phyloP scores from a whole-genome alignment of 1,284 basidiomycete species.

The Rhizoctonia solani region DNA sequence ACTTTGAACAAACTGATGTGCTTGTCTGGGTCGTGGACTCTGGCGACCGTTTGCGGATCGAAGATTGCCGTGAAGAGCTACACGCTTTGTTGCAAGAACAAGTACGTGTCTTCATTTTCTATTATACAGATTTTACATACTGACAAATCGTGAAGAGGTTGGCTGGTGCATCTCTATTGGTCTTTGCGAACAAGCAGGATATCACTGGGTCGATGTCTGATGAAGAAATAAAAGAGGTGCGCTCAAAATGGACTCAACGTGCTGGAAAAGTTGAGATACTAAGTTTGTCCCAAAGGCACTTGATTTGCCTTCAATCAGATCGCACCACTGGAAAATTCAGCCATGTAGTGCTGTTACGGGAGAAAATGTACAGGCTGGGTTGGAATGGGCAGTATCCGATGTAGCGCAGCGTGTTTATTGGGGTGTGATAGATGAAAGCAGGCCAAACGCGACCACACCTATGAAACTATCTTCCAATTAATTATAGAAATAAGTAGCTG shows the following conservation, averaged over 20 bases:
- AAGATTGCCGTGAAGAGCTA: slow-evolving; percentile 87
- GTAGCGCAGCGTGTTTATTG: slow-evolving; percentile 83
- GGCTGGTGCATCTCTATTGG: slow-evolving; percentile 89
- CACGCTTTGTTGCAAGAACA: slow-evolving; percentile 87
- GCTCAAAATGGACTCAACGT: slow-evolving; percentile 42
- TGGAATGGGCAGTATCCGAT: slow-evolving; percentile 94
- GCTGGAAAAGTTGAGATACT: background rate
- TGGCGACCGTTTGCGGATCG: slow-evolving; percentile 84
- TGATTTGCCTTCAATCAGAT: slow-evolving; percentile 73
- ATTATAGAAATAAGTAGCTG: background rate
- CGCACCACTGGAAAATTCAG: slow-evolving; percentile 89
- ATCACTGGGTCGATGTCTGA: slow-evolving; percentile 84
- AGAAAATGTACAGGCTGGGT: slow-evolving; percentile 77
- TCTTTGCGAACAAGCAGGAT: slow-evolving; percentile 99
- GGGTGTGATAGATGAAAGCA: slow-evolving; percentile 38
- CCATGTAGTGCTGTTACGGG: slow-evolving; percentile 93
- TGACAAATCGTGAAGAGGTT: slow-evolving; percentile 72
- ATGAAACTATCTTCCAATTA: background rate
- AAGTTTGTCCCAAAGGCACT: slow-evolving; percentile 59
- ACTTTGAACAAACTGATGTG: slow-evolving; percentile 98
- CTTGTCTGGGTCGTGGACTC: slow-evolving; percentile 99
- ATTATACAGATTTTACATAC: background rate
- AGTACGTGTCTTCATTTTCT: slow-evolving; percentile 56
- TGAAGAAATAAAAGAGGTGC: slow-evolving; percentile 79
- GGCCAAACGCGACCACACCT: background rate